Evolutionary conservation across 2,329 filamentous ascomycete species (phyloP), one percentile per base, ranked within the genome.

Genomic region (Clathrospora elynae): DNA sequence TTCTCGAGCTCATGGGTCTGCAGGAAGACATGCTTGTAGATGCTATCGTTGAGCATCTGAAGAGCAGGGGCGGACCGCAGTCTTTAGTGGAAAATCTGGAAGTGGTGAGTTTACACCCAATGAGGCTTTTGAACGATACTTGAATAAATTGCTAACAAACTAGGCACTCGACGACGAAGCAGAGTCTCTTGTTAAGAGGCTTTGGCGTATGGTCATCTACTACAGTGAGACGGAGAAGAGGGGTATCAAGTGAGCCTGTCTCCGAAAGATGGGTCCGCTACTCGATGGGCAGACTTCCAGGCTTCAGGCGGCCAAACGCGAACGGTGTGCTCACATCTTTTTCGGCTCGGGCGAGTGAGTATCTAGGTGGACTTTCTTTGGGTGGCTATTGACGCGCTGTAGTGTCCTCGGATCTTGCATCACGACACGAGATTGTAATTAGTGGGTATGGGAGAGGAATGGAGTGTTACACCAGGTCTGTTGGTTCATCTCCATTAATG

Each of bases 201-300:
- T 99, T 23, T 99, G 93, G 93, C 84, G 92, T 35, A 95, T 97
- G 90, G 85, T 96, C 44, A 95, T 97, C 62, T 97, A 96, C 82
- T 96, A 92, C 63, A 93, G 89, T 5, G 92, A 97, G 72, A 88
- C 87, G 63, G 92, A 96, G 79, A 95, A 93, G 75, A 79, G 90
- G 51, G 91, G 91, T 2, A 76, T 96, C 46, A 68, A 67, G 44
- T 68, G 55, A 51, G 34, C 11, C 20, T 18, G 20, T 24, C 17
- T 22, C 29, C 14, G n/a, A n/a, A n/a, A 35, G 3, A 20, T 11
- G 11, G 18, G n/a, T n/a, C n/a, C n/a, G n/a, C n/a, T n/a, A n/a
- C n/a, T n/a, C n/a, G n/a, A n/a, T n/a, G n/a, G n/a, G n/a, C n/a
- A n/a, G n/a, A n/a, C n/a, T n/a, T n/a, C n/a, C n/a, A n/a, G n/a